Percentiles rank a stretch among this genome's conserved stretches.
Conservation (phyloP, 2,329 filamentous ascomycete species). For the Colletotrichum sp. region DNA sequence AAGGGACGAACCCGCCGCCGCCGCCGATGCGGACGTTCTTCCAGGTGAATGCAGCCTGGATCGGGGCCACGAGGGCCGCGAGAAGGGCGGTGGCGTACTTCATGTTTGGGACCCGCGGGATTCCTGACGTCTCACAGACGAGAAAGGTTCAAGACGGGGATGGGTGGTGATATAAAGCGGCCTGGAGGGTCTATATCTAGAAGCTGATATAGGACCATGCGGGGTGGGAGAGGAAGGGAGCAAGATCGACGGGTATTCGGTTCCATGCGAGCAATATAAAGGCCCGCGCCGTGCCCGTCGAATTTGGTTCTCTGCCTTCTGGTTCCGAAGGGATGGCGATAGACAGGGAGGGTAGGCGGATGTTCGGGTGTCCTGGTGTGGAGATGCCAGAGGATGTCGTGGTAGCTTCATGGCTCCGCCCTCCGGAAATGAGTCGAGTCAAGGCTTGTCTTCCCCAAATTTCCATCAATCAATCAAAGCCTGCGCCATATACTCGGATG, state of each 20-base stretch:
- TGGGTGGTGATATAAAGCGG: neutral
- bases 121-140: neutral
- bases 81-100: slow-evolving; percentile 11
- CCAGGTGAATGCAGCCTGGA: slow-evolving; percentile 46
- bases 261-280: slow-evolving; percentile 1
- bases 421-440: neutral
- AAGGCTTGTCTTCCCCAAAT: neutral
- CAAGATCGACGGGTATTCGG: neutral
- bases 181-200: neutral
- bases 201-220: neutral
- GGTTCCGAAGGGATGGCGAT: neutral
- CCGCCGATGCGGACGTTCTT: slow-evolving; percentile 58
- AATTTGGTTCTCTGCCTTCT: neutral
- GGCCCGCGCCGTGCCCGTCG: too few relatives aligned
- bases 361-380: neutral
- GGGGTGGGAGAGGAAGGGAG: neutral
- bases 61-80: slow-evolving; percentile 25
- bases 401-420: neutral
- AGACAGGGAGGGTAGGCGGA: neutral
- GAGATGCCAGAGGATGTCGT: neutral
- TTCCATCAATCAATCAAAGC: slow-evolving; percentile 16
- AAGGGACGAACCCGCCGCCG: slow-evolving; percentile 62
- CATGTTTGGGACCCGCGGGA: neutral
- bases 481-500: neutral
- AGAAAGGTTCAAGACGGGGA: neutral